phyloP scores from a whole-genome alignment of 2,329 filamentous ascomycete genomes.

The Colletotrichum somersetense region DNA sequence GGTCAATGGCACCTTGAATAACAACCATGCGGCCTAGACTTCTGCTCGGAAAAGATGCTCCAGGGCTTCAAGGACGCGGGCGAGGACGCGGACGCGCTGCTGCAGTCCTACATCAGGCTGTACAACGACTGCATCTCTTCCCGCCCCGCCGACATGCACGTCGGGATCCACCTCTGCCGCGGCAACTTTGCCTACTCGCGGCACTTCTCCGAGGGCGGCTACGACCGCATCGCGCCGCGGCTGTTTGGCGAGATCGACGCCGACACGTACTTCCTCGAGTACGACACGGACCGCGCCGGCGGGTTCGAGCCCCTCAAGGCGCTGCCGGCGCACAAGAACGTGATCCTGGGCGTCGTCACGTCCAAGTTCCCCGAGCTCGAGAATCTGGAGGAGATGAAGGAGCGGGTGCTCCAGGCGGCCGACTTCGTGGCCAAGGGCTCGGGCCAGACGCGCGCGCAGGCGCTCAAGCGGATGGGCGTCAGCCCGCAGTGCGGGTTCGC shows the following conservation, averaged over 20 bases:
- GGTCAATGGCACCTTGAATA: neutral
- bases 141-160: constrained; percentile 74
- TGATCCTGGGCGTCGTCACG: constrained; percentile 72
- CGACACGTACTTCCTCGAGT: constrained; percentile 72
- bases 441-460: constrained; percentile 71
- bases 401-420: constrained; percentile 68
- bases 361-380: constrained; percentile 71
- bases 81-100: constrained; percentile 62
- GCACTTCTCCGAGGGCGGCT: constrained; percentile 74
- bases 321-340: constrained; percentile 71
- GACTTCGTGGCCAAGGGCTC: constrained; percentile 75
- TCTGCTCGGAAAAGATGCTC: constrained; percentile 70
- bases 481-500: constrained; percentile 80
- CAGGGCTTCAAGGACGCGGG: constrained; percentile 41
- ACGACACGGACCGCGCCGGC: constrained; percentile 70
- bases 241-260: constrained; percentile 71
- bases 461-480: constrained; percentile 73
- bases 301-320: constrained; percentile 72
- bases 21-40: constrained; percentile 53
- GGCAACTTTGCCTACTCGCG: constrained; percentile 73
- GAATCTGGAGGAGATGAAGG: constrained; percentile 66
- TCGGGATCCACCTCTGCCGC: constrained; percentile 77
- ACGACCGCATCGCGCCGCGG: constrained; percentile 72
- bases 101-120: constrained; percentile 78
- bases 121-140: constrained; percentile 78